phyloP scores from a whole-genome alignment of 139 green algal genomes.

The Ulvella scutata region DNA sequence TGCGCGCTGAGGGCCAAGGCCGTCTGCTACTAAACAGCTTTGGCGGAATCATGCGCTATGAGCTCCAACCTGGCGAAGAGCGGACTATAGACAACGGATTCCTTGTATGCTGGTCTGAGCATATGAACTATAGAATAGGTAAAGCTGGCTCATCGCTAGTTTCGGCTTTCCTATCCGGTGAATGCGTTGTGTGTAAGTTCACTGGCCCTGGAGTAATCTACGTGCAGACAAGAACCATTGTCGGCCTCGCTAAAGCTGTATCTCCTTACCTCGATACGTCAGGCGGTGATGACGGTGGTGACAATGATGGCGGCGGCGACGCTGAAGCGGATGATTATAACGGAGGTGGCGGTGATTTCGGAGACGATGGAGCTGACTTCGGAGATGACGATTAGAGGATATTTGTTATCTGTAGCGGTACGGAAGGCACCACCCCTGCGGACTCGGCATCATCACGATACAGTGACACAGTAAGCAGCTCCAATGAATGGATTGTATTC shows the following conservation, averaged over 20 bases:
- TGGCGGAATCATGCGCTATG: slow-evolving; percentile 21
- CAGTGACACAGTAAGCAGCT: no score
- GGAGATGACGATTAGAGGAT: no score
- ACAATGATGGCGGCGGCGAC: background rate
- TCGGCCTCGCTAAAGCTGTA: slow-evolving; percentile 9
- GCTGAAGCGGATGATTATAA: no score
- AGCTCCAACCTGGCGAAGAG: slow-evolving; percentile 16
- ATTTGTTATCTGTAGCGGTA: no score
- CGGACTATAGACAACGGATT: slow-evolving; percentile 12
- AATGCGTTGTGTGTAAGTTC: slow-evolving; percentile 16
- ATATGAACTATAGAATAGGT: slow-evolving; percentile 16
- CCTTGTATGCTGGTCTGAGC: slow-evolving; percentile 15
- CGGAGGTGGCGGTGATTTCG: no score
- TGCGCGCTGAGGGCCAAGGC: slow-evolving; percentile 11
- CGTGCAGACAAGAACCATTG: slow-evolving; percentile 18
- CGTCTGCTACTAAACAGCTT: slow-evolving; percentile 22
- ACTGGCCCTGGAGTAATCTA: slow-evolving; percentile 16
- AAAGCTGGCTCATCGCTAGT: slow-evolving; percentile 6
- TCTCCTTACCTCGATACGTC: slow-evolving; percentile 7
- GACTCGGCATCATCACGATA: no score
- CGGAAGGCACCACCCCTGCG: no score
- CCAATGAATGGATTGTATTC: no score
- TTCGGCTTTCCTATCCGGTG: slow-evolving; percentile 10
- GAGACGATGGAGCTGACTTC: no score
- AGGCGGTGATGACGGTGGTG: background rate